Evolutionary conservation across 2,329 filamentous ascomycete species (phyloP).

Genomic region (Colletotrichum viniferum): DNA sequence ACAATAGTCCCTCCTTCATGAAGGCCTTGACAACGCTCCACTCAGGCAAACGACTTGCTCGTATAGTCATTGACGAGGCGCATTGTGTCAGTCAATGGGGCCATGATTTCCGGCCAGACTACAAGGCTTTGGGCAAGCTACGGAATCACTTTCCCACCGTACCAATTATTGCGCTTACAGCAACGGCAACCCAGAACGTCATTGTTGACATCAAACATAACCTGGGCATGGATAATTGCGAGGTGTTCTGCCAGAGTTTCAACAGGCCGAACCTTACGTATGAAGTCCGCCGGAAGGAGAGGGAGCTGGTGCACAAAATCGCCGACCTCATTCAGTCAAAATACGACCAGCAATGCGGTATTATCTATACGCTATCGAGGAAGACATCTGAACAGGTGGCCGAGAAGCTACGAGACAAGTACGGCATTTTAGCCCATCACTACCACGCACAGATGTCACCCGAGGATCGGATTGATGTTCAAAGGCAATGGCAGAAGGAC

Average conservation of each 20-base stretch:
- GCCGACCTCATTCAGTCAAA: constrained; percentile 71
- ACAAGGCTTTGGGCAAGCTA: constrained; percentile 82
- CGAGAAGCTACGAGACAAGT: constrained; percentile 61
- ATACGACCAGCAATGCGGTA: constrained; percentile 78
- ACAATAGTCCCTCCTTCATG: constrained; percentile 74
- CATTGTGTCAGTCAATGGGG: constrained; percentile 99
- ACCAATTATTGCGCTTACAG: constrained; percentile 92
- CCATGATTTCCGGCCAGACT: constrained; percentile 96
- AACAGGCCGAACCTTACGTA: constrained; percentile 96
- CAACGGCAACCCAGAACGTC: constrained; percentile 92
- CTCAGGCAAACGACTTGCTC: constrained; percentile 73
- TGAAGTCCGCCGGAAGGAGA: constrained; percentile 73
- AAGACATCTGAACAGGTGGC: constrained; percentile 85
- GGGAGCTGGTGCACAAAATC: constrained; percentile 46
- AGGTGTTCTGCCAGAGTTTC: constrained; percentile 90
- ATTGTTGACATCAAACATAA: constrained; percentile 92
- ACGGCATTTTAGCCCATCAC: constrained; percentile 75
- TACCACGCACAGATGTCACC: constrained; percentile 84
- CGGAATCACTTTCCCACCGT: constrained; percentile 76
- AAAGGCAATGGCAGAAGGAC: constrained; percentile 83
- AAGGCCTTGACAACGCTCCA: constrained; percentile 72
- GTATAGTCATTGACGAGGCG: constrained; percentile 97
- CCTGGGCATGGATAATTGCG: constrained; percentile 79
- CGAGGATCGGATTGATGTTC: constrained; percentile 71
- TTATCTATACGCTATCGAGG: constrained; percentile 90